Base-by-base conservation (phyloP, 352 stramenopile species). In the Phytophthora megakarya region DNA sequence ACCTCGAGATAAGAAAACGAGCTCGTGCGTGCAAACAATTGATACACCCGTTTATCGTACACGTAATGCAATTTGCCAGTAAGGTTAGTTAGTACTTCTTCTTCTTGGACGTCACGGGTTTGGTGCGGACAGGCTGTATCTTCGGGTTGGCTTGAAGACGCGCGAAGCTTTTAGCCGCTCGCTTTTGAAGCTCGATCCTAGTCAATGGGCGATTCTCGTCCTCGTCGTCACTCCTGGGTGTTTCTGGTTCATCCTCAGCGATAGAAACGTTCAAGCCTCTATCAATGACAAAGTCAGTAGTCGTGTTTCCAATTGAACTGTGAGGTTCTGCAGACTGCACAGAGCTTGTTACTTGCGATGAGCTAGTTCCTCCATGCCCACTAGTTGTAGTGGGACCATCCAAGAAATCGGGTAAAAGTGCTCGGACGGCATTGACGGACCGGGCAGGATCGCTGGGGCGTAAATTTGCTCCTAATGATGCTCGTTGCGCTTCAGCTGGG, bases 391-490 rank as follows among this genome's bases (percentile, higher is more conserved):
- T 37, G 26, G 47, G 21, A 11, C 62, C 48, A 16, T 65, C 61
- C 22, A 62, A 48, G 38, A 73, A 73, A 5, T 89, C 77, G 0
- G 76, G 80, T 1, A 91, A 58, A 40, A 86, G 59, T 2, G 82
- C 61, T 6, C 74, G 71, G 3, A 76, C 80, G 1, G 78, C 82
- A 42, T 65, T 70, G 40, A 80, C 74, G 2, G 84, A 84, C 5
- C 84, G 77, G 5, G 71, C 81, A 12, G 84, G 84, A 59, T 92
- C 84, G 28, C 84, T 92, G 3, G 84, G 84, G 6, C 73, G 73
- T 37, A 92, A 43, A 47, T 90, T 86, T 12, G 84, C 79, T 6
- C 84, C 84, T 11, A 92, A 59, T 9, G 78, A 82, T 25, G 78
- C 77, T 15, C 76, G 78, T 28, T 78, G 72, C 11, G 78, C 47